A percentile compares a stretch with the other conserved stretches of the same genome.
phyloP scores from a whole-genome alignment of 2,329 filamentous ascomycete genomes.

The Talaromyces sp. region DNA sequence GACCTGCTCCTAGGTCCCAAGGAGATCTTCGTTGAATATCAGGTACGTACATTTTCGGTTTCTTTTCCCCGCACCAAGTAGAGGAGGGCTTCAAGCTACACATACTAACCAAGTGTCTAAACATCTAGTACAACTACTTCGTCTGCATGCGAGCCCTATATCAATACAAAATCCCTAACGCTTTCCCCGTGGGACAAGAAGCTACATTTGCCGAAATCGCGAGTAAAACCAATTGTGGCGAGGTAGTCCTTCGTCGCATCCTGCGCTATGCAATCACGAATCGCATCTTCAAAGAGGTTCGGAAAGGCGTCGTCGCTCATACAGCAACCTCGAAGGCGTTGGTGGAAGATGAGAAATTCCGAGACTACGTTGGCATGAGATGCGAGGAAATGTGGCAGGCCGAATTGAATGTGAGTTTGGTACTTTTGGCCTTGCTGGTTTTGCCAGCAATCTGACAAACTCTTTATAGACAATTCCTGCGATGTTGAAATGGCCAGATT shows the following conservation, averaged over 20 bases:
- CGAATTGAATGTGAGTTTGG: neutral
- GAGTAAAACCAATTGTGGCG: neutral
- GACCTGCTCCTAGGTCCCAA: constrained; percentile 3
- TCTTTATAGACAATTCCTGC: neutral
- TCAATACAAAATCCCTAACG: neutral
- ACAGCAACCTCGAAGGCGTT: constrained; percentile 7
- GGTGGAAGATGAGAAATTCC: neutral
- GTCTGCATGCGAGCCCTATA: neutral
- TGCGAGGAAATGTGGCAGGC: constrained; percentile 11
- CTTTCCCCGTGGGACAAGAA: neutral
- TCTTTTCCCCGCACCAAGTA: neutral
- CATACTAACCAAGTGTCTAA: neutral
- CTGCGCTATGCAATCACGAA: constrained; percentile 8
- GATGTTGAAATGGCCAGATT: constrained; percentile 9
- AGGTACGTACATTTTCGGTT: neutral
- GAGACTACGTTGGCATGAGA: constrained; percentile 8
- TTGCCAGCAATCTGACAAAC: neutral
- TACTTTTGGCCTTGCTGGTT: neutral
- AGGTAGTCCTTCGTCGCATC: constrained; percentile 1
- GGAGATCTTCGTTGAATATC: constrained; percentile 4
- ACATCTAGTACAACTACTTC: neutral
- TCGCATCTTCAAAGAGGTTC: constrained; percentile 4
- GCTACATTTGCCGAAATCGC: constrained; percentile 8
- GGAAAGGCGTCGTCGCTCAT: constrained; percentile 8
- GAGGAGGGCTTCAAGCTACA: neutral